Evolutionary conservation across 495 filamentous ascomycete species (phyloP), one percentile per base, ranked within the genome.

Genomic region (Penicillium lividum): DNA sequence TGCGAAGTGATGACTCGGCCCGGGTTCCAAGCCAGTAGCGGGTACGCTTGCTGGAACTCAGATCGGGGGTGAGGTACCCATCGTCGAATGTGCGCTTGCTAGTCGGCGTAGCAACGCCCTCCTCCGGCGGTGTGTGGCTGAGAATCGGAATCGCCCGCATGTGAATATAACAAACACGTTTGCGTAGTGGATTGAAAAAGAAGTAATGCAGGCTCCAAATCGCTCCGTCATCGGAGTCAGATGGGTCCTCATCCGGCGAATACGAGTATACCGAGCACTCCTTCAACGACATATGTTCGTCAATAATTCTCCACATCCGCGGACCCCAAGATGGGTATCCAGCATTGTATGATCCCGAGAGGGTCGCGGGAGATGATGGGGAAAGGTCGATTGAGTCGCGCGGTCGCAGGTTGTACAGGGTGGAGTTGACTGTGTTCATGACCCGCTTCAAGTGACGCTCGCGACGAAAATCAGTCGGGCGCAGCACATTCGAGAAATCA

Each of bases 151-250:
- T 80, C 9, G 90, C 92, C 51, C 92, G 85, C 33, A 97, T 79
- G 66, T 97, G 94, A 33, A 98, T 74, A 70, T 98, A 98, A 64
- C 90, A 93, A 22, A 98, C 93, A n/a, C 94, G 84, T 77, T 98
- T 98, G 64, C 84, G 82, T 22, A 84, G 76, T 62, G 93, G 96
- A 78, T 94, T 96, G 82, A 97, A 98, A 73, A 98, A 96, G 79
- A 98, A 96, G 72, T 95, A 96, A 70, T 97, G 90, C 56, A 91
- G 77, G 60, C 90, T 93, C 95, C 95, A 98, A 42, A 98, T 90
- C 5, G 93, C 88, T 50, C 89, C 87, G 64, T 95, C 90, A 58
- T 97, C 94, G 27, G 90, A 92, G 56, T 92, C 90, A 56, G 93
- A 93, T 40, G 91, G 89, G 57, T 97, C 91, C 60, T 89, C 86